These are phyloP conservation scores for Sugiyamaella valdiviana DNA, from an alignment of 805 yeast species.

Conservation along the genomic window DNA sequence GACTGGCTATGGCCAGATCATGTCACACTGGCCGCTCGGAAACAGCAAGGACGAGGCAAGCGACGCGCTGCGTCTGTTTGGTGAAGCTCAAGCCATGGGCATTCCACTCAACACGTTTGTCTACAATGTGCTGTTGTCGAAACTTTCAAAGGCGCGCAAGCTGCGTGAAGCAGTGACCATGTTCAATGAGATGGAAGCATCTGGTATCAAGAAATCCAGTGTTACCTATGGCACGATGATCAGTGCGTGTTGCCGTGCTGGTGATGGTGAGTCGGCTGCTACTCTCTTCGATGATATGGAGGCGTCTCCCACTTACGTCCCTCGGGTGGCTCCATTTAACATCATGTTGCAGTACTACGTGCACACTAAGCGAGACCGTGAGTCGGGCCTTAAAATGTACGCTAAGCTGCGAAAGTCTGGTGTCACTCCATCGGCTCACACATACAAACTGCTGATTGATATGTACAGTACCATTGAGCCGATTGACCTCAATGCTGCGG, in stretches of 20 bases:
- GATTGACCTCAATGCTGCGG: constrained; percentile 32
- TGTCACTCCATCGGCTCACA: constrained; percentile 32
- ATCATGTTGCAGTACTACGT: constrained; percentile 35
- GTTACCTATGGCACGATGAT: constrained; percentile 37
- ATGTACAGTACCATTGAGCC: constrained; percentile 31
- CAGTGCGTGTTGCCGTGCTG: constrained; percentile 34
- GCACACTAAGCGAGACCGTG: constrained; percentile 28
- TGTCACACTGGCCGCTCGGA: constrained; percentile 24
- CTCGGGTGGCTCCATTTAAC: constrained; percentile 35
- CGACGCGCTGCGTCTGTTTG: constrained; percentile 29
- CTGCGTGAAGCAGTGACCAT: constrained; percentile 28
- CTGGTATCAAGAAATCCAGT: constrained; percentile 23
- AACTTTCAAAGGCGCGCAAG: constrained; percentile 34
- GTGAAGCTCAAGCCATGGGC: constrained; percentile 27
- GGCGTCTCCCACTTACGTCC: constrained; percentile 24
- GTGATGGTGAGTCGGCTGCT: constrained; percentile 29
- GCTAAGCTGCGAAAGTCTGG: constrained; percentile 25
- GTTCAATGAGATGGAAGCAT: constrained; percentile 29
- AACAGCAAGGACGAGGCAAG: constrained; percentile 29
- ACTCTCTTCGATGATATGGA: constrained; percentile 34
- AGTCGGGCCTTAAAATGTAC: constrained; percentile 30
- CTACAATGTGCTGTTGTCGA: constrained; percentile 33
- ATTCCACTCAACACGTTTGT: constrained; percentile 30
- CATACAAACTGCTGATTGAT: constrained; percentile 38
- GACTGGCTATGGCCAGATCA: constrained; percentile 31